phyloP scores from a whole-genome alignment of 2,329 filamentous ascomycete genomes.

The Penicillium sp. region DNA sequence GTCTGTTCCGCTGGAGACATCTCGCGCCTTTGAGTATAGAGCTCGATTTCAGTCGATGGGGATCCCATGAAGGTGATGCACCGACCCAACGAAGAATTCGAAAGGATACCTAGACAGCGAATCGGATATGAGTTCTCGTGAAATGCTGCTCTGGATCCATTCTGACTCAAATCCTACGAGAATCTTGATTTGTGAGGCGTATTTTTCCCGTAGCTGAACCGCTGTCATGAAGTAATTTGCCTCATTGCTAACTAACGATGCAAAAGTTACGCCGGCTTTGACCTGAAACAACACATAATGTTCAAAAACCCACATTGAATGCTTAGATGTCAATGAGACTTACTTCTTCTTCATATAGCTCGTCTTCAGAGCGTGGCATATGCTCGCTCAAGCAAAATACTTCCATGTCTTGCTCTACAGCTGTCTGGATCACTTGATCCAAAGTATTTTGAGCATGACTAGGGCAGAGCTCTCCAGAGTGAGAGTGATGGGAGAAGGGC shows the following conservation, averaged over 20 bases:
- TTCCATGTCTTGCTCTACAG: not conserved
- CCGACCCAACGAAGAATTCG: not conserved
- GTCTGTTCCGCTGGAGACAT: not conserved
- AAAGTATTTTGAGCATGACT: not conserved
- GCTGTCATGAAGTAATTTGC: not conserved
- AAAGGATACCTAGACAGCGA: not conserved
- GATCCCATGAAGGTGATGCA: not conserved
- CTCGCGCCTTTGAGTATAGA: constrained; percentile 1
- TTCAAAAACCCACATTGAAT: not conserved
- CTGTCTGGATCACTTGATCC: not conserved
- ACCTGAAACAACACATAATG: not conserved
- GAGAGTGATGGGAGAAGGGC: not conserved
- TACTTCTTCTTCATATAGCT: constrained; percentile 3
- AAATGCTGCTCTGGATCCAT: not conserved
- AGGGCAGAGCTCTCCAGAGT: not conserved
- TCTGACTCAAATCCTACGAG: constrained; percentile 1
- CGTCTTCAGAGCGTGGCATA: not conserved
- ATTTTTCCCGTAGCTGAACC: not conserved
- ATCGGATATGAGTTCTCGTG: not conserved
- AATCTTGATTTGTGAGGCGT: not conserved
- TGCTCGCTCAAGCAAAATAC: not conserved
- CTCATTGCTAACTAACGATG: not conserved
- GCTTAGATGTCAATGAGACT: not conserved
- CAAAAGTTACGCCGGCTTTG: not conserved
- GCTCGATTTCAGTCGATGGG: not conserved